Evolutionary conservation across 2,329 filamentous ascomycete species (phyloP).

Genomic region (Aspergillus neotritici): DNA sequence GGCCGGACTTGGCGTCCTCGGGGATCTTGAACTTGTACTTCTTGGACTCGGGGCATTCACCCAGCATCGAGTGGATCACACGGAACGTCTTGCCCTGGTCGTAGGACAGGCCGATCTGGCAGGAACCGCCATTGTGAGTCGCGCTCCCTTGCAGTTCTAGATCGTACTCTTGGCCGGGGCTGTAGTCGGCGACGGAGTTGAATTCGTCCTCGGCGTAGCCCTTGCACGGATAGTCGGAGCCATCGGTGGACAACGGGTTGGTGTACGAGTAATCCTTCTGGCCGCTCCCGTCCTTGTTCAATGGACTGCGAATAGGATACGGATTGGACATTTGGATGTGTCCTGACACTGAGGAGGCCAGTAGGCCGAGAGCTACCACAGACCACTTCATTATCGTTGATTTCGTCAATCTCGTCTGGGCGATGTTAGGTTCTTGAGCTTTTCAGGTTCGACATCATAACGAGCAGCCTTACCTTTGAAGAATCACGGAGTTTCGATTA

Average conservation of each 20-base stretch:
- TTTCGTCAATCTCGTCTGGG: neutral
- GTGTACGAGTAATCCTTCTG: conserved; percentile 68
- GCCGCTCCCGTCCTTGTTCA: conserved; percentile 41
- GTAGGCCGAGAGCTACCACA: conserved; percentile 22
- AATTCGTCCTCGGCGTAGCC: conserved; percentile 53
- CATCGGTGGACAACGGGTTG: conserved; percentile 54
- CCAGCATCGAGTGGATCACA: conserved; percentile 60
- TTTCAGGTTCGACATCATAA: no score
- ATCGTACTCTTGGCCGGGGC: conserved; percentile 57
- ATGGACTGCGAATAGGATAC: conserved; percentile 48
- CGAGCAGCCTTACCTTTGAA: no score
- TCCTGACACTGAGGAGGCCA: conserved; percentile 30
- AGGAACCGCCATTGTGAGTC: conserved; percentile 64
- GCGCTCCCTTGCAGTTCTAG: conserved; percentile 60
- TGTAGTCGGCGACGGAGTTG: conserved; percentile 55
- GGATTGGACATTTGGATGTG: conserved; percentile 56
- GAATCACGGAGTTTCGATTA: no score
- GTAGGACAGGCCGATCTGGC: conserved; percentile 69
- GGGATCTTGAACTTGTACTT: conserved; percentile 64
- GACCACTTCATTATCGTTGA: conserved; percentile 29
- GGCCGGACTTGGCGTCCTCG: conserved; percentile 52
- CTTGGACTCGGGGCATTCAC: conserved; percentile 49
- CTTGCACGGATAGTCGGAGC: conserved; percentile 72
- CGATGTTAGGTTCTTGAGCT: no score
- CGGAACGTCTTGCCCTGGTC: conserved; percentile 65